Conservation (phyloP, 257 asterid species). For the Solanum pimpinellifolium region DNA sequence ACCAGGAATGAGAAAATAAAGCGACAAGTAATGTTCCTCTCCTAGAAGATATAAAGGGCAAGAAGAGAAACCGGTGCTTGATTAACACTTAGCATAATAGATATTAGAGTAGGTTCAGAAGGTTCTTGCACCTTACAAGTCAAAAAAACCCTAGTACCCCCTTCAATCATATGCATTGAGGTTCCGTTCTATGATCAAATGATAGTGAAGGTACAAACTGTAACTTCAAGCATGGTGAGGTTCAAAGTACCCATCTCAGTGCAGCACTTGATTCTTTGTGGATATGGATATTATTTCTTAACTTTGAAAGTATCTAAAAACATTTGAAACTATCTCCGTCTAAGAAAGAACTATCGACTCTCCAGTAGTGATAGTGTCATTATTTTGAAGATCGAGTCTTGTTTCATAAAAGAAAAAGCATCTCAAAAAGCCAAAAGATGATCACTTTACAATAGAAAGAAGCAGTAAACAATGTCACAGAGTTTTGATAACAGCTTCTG, state of each 20-base stretch:
- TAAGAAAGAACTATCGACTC: neutral
- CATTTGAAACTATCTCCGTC: no score
- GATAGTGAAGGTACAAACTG: neutral
- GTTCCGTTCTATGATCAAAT: neutral
- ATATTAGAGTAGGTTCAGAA: neutral
- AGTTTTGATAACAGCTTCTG: neutral
- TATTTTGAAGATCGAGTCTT: neutral
- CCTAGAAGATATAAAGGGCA: neutral
- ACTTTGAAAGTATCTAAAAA: neutral
- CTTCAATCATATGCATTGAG: neutral
- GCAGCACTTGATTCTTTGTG: neutral
- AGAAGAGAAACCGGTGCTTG: neutral
- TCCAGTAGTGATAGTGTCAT: neutral
- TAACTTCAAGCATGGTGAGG: neutral
- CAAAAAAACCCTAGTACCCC: neutral
- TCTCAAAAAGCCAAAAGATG: neutral
- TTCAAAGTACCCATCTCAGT: neutral
- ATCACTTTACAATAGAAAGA: neutral
- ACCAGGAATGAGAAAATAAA: neutral
- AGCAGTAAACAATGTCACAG: neutral
- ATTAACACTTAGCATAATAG: neutral
- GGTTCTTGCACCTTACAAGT: neutral
- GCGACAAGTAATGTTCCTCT: neutral
- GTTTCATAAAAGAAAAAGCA: neutral
- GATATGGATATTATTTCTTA: neutral